A percentile compares a stretch with the other conserved stretches of the same genome.
Evolutionary conservation across 805 yeast species (phyloP).

Genomic region (Suhomyces vadensis): DNA sequence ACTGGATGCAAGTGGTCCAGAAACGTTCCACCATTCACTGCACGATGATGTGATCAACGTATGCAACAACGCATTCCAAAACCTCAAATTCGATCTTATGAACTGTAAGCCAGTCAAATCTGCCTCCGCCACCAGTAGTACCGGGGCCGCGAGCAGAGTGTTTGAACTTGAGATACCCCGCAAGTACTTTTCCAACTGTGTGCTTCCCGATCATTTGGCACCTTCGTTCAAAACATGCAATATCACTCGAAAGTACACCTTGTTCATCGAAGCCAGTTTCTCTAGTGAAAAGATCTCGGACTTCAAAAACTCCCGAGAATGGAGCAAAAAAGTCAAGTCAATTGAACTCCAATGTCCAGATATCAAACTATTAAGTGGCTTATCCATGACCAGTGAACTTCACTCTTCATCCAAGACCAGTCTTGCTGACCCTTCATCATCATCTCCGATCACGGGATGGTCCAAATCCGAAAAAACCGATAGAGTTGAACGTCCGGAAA

Average conservation of each 20-base stretch:
- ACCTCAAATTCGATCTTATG: slow-evolving; percentile 41
- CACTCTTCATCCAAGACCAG: slow-evolving; percentile 27
- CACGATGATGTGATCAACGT: slow-evolving; percentile 26
- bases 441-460: neutral
- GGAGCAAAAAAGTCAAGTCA: slow-evolving; percentile 21
- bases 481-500: too few species aligned
- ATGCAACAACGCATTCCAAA: slow-evolving; percentile 35
- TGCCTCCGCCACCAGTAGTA: slow-evolving; percentile 21
- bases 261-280: slow-evolving; percentile 34
- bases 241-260: slow-evolving; percentile 45
- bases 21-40: slow-evolving; percentile 28
- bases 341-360: slow-evolving; percentile 35
- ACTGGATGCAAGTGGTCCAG: slow-evolving; percentile 5
- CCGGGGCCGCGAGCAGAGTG: slow-evolving; percentile 11
- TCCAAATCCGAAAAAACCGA: slow-evolving; percentile 1
- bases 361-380: slow-evolving; percentile 37
- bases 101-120: slow-evolving; percentile 29
- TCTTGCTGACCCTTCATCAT: slow-evolving; percentile 5
- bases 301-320: slow-evolving; percentile 16
- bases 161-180: slow-evolving; percentile 49
- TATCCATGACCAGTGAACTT: slow-evolving; percentile 25
- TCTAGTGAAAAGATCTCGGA: slow-evolving; percentile 26
- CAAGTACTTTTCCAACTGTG: slow-evolving; percentile 38
- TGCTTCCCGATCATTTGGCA: slow-evolving; percentile 48
- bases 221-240: slow-evolving; percentile 62